Evolutionary conservation across 2,329 filamentous ascomycete species (phyloP), one percentile per base, ranked within the genome.

Genomic region (Aspergillus nomiae): DNA sequence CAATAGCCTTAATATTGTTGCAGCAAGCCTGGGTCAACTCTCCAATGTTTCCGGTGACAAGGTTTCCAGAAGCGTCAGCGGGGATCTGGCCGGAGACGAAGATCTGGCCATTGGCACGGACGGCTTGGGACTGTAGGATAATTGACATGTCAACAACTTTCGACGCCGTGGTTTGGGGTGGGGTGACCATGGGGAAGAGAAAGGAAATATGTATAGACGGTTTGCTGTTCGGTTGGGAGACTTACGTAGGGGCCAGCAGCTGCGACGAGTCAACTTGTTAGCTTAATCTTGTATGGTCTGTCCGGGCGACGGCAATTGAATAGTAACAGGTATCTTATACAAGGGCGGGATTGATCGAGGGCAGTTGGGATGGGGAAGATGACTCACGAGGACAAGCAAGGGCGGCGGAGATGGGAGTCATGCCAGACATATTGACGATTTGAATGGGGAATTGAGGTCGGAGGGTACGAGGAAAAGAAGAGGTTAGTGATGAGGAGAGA

Each of bases 1-100:
- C 87, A 62, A 98, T 92, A 50, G 91, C 91, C 78, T 90, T 86
- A 74, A 97, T 86, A 81, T 96, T 96, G 80, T 90, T 84, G 80
- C 89, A 89, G 83, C 87, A 90, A 71, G 86, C 85, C 68, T 86
- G 86, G 70, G 90, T 92, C 77, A 90, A 87, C 70, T 93, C 85
- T 61, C 86, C 84, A 69, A 92, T 86, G 73, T 82, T 85, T 58
- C 89, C 89, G 53, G 86, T 81, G 66, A 90, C 82, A 60, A 91
- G 81, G 67, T 86, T 83, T 65, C 85, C 86, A 8, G 78, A 77
- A 51, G 83, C 80, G 75, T 90, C 87, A 67, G 87, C 87, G 66
- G 92, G 92, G 75, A 96, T 94, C 79, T 92, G 87, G 68, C 90
- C 90, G 0, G 89, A 91, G 73, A 90, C 85, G 78, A 87, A 92